Evolutionary conservation across 306 rosid genomes (phyloP).

Genomic region (Sicyos edulis): DNA sequence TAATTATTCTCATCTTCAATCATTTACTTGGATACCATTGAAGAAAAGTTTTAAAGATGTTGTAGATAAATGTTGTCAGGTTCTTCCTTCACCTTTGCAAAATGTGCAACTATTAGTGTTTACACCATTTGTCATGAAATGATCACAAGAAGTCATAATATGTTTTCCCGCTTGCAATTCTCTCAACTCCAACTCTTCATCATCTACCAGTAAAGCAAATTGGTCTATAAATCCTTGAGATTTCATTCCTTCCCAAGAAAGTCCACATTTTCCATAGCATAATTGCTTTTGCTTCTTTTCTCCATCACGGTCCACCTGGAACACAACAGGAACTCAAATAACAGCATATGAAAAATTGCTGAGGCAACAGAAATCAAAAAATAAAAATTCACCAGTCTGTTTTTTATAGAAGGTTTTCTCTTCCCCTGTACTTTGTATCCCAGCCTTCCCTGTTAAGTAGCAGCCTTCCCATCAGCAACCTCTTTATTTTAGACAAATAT

Average conservation of each 20-base stretch:
- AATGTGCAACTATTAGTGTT: conserved; percentile 51
- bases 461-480: conserved; percentile 27
- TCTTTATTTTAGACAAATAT: conserved; percentile 13
- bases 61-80: background rate
- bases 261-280: conserved; percentile 50
- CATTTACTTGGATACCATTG: background rate
- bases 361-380: conserved; percentile 16
- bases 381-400: conserved; percentile 43
- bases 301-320: conserved; percentile 47
- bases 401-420: conserved; percentile 42
- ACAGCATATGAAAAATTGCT: background rate
- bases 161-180: conserved; percentile 51
- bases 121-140: conserved; percentile 43
- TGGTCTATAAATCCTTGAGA: conserved; percentile 40
- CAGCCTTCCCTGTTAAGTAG: conserved; percentile 48
- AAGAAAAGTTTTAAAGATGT: background rate
- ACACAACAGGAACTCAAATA: conserved; percentile 20
- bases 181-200: conserved; percentile 81
- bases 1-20: background rate
- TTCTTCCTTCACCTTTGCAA: conserved; percentile 53
- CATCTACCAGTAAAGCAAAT: conserved; percentile 62
- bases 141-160: conserved; percentile 44
- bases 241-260: conserved; percentile 45
- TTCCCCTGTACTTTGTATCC: conserved; percentile 46
- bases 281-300: conserved; percentile 33